Evolutionary conservation across 176 grass and related monocot genomes (phyloP), one percentile per base, ranked within the genome.

Genomic region (Cenchrus purpureus): DNA sequence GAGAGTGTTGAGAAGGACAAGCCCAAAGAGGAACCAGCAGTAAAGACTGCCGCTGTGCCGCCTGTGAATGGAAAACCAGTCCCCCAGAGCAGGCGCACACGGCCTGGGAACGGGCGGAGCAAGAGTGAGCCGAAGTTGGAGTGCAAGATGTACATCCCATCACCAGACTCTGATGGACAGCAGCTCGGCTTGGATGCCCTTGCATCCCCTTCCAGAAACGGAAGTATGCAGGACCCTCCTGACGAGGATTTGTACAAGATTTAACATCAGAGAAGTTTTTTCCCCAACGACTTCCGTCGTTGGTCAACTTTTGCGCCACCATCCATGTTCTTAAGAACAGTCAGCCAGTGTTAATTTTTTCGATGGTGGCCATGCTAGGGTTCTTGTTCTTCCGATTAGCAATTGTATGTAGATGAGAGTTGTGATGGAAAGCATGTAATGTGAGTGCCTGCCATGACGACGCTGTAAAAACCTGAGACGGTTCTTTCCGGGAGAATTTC

Each of bases 91-190:
- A 94, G 93, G 88, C 81, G 89, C 55, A 94, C 87, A 58, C 92
- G 82, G n/a, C 82, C 80, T 48, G 90, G 88, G 9, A 92, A 87
- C 12, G 91, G 90, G 73, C 85, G 97, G 75, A 99, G 97, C 88
- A 99, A 92, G 86, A 99, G 97, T 3, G 97, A 96, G 72, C 92
- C 94, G 12, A 78, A 94, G 42, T n/a, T 83, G 62, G 97, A 97
- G 71, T 91, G 89, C 74, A 92, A 89, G 43, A 49, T 97, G 89
- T 96, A 87, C 83, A 91, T 92, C 64, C 90, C 90, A n/a, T 99
- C 93, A 3, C 97, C 97, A 0, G 94, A 94, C 62, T 92, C 92
- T 0, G 83, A 94, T 19, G 86, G 74, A 31, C 85, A 81, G 55
- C 92, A 91, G 32, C 83, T 55, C 2, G 80, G 78, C 28, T 62